Evolutionary conservation across 495 filamentous ascomycete species (phyloP).

Genomic region (Penicillium tannophilum): DNA sequence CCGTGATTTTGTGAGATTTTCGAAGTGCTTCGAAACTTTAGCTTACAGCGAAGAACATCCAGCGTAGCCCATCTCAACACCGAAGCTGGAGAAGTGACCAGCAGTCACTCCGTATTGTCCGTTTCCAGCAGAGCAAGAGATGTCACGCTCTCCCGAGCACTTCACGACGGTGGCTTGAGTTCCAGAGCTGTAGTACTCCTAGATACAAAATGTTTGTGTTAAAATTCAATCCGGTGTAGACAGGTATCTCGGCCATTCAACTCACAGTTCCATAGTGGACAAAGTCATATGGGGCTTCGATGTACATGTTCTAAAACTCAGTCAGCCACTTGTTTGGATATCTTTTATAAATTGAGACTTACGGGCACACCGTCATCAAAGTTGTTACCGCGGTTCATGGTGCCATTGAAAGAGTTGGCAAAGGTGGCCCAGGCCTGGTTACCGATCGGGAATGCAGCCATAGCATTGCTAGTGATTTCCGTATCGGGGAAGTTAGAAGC

Average conservation of each 20-base stretch:
- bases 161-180: conserved; percentile 17
- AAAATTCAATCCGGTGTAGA: conserved; percentile 1
- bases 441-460: conserved; percentile 41
- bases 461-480: conserved; percentile 32
- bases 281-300: conserved; percentile 26
- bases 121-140: conserved; percentile 37
- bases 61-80: conserved; percentile 26
- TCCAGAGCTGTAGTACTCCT: conserved; percentile 40
- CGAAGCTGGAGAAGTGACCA: conserved; percentile 38
- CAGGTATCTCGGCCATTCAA: neutral
- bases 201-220: neutral
- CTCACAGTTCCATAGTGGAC: conserved; percentile 37
- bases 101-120: conserved; percentile 28
- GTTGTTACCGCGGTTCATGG: conserved; percentile 36
- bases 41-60: conserved; percentile 20
- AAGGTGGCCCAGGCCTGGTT: conserved; percentile 35
- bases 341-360: conserved; percentile 3
- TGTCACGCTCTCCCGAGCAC: conserved; percentile 35
- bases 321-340: conserved; percentile 11
- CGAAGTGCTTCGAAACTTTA: neutral
- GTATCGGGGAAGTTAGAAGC: conserved; percentile 36
- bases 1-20: neutral
- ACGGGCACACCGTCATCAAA: conserved; percentile 34
- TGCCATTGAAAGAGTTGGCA: conserved; percentile 28
- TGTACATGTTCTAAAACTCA: conserved; percentile 35